Evolutionary conservation across 2,329 filamentous ascomycete genomes (phyloP), one percentile per base, ranked within the genome.

Genomic region (Cladosporium oxysporum): DNA sequence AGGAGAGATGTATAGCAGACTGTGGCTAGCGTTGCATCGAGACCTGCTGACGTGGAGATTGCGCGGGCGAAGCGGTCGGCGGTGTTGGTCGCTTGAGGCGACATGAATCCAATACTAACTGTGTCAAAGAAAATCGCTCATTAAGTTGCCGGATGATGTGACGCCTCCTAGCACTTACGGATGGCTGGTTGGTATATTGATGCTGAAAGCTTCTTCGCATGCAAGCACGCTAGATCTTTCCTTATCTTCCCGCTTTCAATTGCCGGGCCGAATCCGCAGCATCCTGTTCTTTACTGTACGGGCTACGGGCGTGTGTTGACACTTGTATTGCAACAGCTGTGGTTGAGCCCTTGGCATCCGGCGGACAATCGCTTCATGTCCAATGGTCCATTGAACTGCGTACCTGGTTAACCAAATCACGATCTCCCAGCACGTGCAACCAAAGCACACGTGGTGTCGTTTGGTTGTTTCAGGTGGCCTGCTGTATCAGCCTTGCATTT

Each of bases 1-100:
- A 83, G 75, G 23, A 76, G 76, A 28, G 82, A 76, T 55, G 79
- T 80, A 75, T 82, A 83, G 70, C 72, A 74, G 8, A 79, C 71
- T 14, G 81, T 83, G 71, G 76, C 77, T 59, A 83, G 78, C 59
- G 78, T 73, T 21, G 75, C 72, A 68, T 82, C 79, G 60, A 76
- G 77, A 68, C 78, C 78, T 21, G 72, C 61, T 16, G 80, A 75
- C 21, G 77, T 79, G 58, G 78, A 79, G 59, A 83, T 69, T 41
- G 73, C 62, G 41, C 68, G 67, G 37, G 70, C 59, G 31, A 73
- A 69, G 50, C 69, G 73, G 7, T 71, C 58, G 60, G 75, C 59
- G 2, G 47, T 70, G 68, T 6, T 58, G n/a, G 21, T 21, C 21
- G n/a, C n/a, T 47, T 21, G 41, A 21, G n/a, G n/a, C 41, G 41